These are phyloP conservation scores for Malassezia obtusa DNA, from an alignment of 1,284 basidiomycete genomes.

Conservation along the genomic window DNA sequence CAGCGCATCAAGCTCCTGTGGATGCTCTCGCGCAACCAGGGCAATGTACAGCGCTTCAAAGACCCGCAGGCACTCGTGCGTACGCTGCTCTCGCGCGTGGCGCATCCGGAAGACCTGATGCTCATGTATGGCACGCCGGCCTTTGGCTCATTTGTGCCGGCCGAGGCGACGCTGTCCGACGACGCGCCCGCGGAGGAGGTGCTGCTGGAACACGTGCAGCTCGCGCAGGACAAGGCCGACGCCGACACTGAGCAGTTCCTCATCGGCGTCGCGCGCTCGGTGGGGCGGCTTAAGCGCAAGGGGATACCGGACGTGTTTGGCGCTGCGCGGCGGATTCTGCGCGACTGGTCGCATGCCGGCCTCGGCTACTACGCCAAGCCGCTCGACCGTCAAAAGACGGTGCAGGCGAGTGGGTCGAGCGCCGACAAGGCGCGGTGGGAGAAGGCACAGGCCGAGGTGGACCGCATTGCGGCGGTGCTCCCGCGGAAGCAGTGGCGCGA, in stretches of 20 bases:
- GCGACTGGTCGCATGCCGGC: slow-evolving; percentile 37
- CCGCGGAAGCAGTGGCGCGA: slow-evolving; percentile 29
- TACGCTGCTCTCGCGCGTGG: slow-evolving; percentile 29
- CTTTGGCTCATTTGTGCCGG: slow-evolving; percentile 33
- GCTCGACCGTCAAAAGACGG: slow-evolving; percentile 7
- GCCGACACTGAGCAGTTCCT: slow-evolving; percentile 43
- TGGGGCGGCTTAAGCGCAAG: slow-evolving; percentile 34
- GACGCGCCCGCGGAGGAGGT: slow-evolving; percentile 25
- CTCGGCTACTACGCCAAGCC: slow-evolving; percentile 39
- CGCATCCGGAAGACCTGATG: slow-evolving; percentile 40
- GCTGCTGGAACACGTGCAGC: slow-evolving; percentile 19
- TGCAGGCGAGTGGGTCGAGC: slow-evolving; percentile 16
- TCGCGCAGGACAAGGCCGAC: slow-evolving; percentile 21
- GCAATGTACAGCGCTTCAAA: slow-evolving; percentile 37
- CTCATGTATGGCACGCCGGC: slow-evolving; percentile 40
- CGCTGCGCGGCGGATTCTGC: slow-evolving; percentile 36
- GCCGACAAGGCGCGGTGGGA: slow-evolving; percentile 15
- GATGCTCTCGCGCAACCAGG: slow-evolving; percentile 39
- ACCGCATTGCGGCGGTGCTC: slow-evolving; percentile 13
- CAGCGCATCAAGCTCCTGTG: slow-evolving; percentile 7
- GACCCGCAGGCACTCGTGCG: slow-evolving; percentile 36
- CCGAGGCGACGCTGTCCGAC: slow-evolving; percentile 22
- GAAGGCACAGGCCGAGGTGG: slow-evolving; percentile 16
- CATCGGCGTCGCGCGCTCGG: slow-evolving; percentile 32
- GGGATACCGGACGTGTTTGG: slow-evolving; percentile 34